phyloP scores from a whole-genome alignment of 2,329 filamentous ascomycete genomes.

The Zalaria obscura region DNA sequence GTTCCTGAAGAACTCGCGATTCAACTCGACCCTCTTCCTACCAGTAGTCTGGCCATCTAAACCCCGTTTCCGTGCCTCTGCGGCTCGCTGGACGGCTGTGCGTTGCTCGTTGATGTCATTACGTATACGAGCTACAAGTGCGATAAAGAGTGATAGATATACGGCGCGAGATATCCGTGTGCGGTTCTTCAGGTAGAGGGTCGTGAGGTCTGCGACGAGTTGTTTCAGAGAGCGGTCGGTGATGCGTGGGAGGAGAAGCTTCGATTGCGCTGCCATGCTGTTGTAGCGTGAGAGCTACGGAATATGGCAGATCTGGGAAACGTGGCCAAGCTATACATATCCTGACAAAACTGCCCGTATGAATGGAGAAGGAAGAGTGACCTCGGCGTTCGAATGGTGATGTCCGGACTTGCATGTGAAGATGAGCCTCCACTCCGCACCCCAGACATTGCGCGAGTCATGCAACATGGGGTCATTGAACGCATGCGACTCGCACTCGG shows the following conservation, averaged over 20 bases:
- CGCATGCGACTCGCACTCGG: too few species aligned
- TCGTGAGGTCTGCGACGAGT: conserved; percentile 51
- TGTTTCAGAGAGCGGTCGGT: conserved; percentile 50
- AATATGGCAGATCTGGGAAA: too few species aligned
- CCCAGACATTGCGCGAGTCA: too few species aligned
- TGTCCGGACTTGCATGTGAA: too few species aligned
- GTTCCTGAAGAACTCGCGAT: conserved; percentile 72
- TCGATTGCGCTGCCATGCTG: conserved; percentile 64
- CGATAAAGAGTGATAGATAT: conserved; percentile 68
- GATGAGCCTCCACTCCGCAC: too few species aligned
- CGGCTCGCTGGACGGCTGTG: conserved; percentile 58
- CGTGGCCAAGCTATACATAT: too few species aligned
- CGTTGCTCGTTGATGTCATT: conserved; percentile 85
- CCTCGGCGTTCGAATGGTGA: too few species aligned
- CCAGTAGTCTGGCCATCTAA: conserved; percentile 20
- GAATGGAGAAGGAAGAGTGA: too few species aligned
- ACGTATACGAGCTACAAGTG: conserved; percentile 74
- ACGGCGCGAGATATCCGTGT: conserved; percentile 70
- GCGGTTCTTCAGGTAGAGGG: conserved; percentile 65
- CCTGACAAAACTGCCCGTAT: too few species aligned
- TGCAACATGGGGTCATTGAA: too few species aligned
- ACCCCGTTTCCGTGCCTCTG: conserved; percentile 40
- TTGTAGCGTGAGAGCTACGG: not conserved
- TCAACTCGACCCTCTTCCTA: conserved; percentile 67
- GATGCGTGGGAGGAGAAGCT: conserved; percentile 39